Base-by-base conservation (phyloP, 352 stramenopile genomes). In the Phytophthora sansomeana region DNA sequence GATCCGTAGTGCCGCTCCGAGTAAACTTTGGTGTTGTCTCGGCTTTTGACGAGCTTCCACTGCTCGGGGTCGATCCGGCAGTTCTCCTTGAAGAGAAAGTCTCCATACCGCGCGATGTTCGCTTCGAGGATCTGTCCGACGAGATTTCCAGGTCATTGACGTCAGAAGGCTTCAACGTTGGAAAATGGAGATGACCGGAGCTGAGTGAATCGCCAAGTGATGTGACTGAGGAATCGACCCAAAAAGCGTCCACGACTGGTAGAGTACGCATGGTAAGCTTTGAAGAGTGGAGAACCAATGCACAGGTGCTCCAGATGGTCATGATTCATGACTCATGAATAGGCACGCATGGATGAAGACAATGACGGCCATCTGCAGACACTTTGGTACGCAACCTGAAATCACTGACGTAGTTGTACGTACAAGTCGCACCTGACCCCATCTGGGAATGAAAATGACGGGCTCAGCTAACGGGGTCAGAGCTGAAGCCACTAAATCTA, bases 21-120 rank as follows among this genome's bases (percentile, higher is more conserved):
- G 33, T 72, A 74, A 1, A 81, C 66, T 1, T 66, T 67, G 30
- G 60, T 67, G 24, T 63, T 74, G 36, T 81, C 69, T 21, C 66
- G 57, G 9, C 42, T 68, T 35, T 77, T 77, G 52, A 78, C 65
- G 9, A 74, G 52, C 32, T 81, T 81, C 74, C 74, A 81, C 10
- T 64, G 14, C 3, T 55, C 53, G 7, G 53, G 5, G 43, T 78
- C 50, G 26, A 79, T 68, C 7, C 48, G 30, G 58, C 58, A 72
- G 48, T 63, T 70, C 44, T 69, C 67, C 17, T 77, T 69, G 35
- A 63, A 67, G 5, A 75, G 44, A 38, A 79, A 72, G 2, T 73
- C 56, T 41, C 80, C 74, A 42, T 78, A 82, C 21, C 70, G 67
- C 1, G 52, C 44, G 13, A 82, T 44, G 28, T 72, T 72, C 10